A percentile compares a stretch with the other conserved stretches of the same genome.
phyloP scores from a whole-genome alignment of 768 basidiomycete genomes.

The Kwoniella botswanensis region DNA sequence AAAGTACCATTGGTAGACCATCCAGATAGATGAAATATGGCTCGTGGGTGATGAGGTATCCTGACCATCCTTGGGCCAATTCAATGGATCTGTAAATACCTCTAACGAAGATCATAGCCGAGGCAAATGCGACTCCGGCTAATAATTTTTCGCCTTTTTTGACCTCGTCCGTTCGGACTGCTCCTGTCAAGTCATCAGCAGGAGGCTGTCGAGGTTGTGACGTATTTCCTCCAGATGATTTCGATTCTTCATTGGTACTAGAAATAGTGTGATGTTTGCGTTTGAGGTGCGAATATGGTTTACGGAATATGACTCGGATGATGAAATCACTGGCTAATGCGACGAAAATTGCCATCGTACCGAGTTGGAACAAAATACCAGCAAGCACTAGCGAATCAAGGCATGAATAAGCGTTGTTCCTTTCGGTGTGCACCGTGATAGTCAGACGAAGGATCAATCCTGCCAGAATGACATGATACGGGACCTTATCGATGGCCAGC shows the following conservation, averaged over 20 bases:
- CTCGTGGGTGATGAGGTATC: constrained; percentile 43
- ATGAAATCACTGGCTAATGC: constrained; percentile 50
- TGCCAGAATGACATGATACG: no score
- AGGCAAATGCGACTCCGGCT: constrained; percentile 40
- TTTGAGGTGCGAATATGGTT: constrained; percentile 31
- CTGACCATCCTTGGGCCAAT: constrained; percentile 50
- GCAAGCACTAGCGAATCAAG: constrained; percentile 44
- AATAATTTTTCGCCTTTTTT: constrained; percentile 34
- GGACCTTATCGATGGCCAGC: no score
- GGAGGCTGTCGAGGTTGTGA: background rate
- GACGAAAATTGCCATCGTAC: constrained; percentile 50
- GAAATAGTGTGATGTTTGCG: background rate
- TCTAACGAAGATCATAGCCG: constrained; percentile 47
- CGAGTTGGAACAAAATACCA: constrained; percentile 54
- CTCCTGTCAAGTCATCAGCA: background rate
- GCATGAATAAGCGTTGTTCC: no score
- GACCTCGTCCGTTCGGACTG: constrained; percentile 13
- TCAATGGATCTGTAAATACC: constrained; percentile 52
- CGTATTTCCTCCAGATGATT: background rate
- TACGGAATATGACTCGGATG: constrained; percentile 33
- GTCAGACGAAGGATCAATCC: no score
- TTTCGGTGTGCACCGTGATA: no score
- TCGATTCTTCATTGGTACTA: background rate
- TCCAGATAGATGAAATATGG: constrained; percentile 35
- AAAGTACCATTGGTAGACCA: constrained; percentile 45